Evolutionary conservation across 306 rosid species (phyloP).

Genomic region (Rubus parviflorus): DNA sequence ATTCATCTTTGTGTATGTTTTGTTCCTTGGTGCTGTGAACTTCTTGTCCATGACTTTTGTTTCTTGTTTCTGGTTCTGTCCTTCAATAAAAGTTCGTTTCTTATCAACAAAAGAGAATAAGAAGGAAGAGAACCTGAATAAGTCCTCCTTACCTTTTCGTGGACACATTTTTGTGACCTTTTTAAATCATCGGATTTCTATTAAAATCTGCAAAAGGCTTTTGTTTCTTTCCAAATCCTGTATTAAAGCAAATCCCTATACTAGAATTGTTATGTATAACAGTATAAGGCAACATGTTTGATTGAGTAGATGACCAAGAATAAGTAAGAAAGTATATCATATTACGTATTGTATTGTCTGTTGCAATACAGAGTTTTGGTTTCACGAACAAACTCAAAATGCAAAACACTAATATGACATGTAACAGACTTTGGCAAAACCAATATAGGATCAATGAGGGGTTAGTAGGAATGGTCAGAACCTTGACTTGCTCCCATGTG

Average conservation of each 20-base stretch:
- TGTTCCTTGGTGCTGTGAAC: neutral
- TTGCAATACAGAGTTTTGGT: neutral
- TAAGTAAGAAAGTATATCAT: neutral
- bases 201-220: neutral
- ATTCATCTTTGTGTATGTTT: too few species aligned
- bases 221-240: neutral
- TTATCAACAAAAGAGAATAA: too few species aligned
- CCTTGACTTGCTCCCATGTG: neutral
- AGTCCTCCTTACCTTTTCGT: neutral
- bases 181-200: neutral
- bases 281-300: neutral
- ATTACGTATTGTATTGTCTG: neutral
- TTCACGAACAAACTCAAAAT: neutral
- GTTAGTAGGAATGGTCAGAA: neutral
- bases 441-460: neutral
- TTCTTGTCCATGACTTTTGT: neutral
- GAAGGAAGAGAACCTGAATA: neutral
- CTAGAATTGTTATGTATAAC: neutral
- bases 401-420: neutral
- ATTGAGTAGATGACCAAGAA: neutral
- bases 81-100: neutral
- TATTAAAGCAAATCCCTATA: neutral
- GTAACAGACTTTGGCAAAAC: neutral
- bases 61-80: neutral
- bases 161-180: neutral